Evolutionary conservation across 2,329 filamentous ascomycete species (phyloP).

Genomic region (Sporothrix pseudoabietina): DNA sequence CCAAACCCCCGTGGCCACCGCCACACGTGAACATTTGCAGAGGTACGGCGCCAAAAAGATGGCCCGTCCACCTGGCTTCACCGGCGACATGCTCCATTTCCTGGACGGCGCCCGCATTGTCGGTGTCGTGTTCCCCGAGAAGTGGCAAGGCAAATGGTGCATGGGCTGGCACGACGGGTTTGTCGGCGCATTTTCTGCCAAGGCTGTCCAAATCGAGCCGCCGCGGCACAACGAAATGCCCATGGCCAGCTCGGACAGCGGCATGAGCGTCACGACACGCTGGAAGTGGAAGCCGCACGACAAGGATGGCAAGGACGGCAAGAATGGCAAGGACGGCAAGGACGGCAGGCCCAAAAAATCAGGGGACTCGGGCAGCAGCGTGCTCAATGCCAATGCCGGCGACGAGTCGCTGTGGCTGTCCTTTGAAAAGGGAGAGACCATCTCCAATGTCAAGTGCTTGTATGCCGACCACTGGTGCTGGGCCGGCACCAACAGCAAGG

Average conservation of each 20-base stretch:
- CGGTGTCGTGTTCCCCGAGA: constrained; percentile 54
- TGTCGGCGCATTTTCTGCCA: constrained; percentile 53
- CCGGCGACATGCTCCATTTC: constrained; percentile 46
- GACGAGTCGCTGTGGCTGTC: constrained; percentile 53
- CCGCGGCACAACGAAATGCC: constrained; percentile 52
- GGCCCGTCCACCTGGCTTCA: constrained; percentile 41
- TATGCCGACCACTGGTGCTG: constrained; percentile 45
- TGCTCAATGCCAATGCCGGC: constrained; percentile 36
- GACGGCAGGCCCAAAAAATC: neutral
- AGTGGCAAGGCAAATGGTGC: constrained; percentile 59
- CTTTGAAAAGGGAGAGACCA: constrained; percentile 67
- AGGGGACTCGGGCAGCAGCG: constrained; percentile 40
- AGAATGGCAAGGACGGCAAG: constrained; percentile 12
- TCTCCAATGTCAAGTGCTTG: constrained; percentile 63
- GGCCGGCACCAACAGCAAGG: constrained; percentile 43
- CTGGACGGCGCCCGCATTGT: constrained; percentile 52
- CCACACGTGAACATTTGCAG: constrained; percentile 43
- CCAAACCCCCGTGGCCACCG: constrained; percentile 43
- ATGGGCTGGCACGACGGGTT: constrained; percentile 59
- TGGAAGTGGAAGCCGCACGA: constrained; percentile 55
- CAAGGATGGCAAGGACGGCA: constrained; percentile 8
- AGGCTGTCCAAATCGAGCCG: constrained; percentile 52
- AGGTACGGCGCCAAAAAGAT: constrained; percentile 43
- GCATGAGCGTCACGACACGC: constrained; percentile 52
- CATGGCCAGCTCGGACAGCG: constrained; percentile 50